phyloP scores from a whole-genome alignment of 345 rosid genomes.

The Eucalyptus viminalis region DNA sequence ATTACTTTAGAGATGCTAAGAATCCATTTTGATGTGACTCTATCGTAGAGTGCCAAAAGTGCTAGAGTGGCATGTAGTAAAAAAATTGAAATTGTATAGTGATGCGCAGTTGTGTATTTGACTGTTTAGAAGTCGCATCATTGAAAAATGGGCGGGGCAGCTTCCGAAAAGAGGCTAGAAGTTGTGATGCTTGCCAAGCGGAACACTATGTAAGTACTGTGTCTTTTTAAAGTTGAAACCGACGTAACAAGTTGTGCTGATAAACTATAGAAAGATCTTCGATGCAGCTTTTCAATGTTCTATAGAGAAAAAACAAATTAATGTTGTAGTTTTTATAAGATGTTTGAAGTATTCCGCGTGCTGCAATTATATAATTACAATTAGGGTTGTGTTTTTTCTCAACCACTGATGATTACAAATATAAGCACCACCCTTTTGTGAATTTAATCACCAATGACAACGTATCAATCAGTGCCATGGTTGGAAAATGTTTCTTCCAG shows the following conservation, averaged over 20 bases:
- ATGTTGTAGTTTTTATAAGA: not conserved
- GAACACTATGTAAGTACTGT: not conserved
- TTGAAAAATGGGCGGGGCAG: rapidly evolving
- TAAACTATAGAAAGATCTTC: not conserved
- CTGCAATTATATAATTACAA: not conserved
- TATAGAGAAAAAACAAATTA: not conserved
- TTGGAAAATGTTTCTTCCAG: not conserved
- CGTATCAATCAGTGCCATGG: not conserved
- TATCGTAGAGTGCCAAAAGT: not conserved
- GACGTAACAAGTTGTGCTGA: not conserved
- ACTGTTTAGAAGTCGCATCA: not conserved
- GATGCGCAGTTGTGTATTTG: not conserved
- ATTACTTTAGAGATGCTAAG: not conserved
- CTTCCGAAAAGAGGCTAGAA: not conserved
- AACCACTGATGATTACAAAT: not conserved
- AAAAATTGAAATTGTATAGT: not conserved
- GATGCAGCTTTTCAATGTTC: not conserved
- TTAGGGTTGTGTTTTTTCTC: not conserved
- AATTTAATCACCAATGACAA: not conserved
- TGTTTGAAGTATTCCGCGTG: not conserved
- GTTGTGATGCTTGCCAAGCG: not conserved
- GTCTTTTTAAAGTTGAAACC: not conserved
- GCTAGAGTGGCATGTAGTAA: not conserved
- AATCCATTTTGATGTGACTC: not conserved
- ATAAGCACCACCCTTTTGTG: not conserved